Percentiles rank a stretch among this genome's conserved stretches.
These are phyloP conservation scores for Cardamine chenopodiifolia DNA, from an alignment of 345 rosid species.

Conservation along the genomic window DNA sequence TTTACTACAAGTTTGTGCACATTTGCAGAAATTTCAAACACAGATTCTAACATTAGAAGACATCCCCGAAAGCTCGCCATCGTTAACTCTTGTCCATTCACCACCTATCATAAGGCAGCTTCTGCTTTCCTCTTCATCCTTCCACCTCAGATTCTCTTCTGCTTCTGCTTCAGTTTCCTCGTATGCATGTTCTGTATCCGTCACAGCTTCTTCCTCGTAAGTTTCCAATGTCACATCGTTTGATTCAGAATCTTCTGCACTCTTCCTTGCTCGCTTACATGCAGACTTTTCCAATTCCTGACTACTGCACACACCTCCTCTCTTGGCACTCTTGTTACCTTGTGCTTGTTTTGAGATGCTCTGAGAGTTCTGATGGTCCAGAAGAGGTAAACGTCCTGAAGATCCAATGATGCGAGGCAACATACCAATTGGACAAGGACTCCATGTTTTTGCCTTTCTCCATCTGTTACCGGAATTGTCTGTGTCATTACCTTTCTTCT, in stretches of 20 bases:
- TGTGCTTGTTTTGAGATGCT: slow-evolving; percentile 38
- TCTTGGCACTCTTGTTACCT: slow-evolving; percentile 37
- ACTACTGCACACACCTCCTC: slow-evolving; percentile 39
- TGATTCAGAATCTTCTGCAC: slow-evolving; percentile 24
- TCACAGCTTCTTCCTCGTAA: slow-evolving; percentile 30
- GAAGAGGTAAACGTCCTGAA: slow-evolving; percentile 68
- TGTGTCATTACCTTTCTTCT: slow-evolving; percentile 38
- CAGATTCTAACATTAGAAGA: slow-evolving; percentile 52
- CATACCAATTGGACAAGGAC: slow-evolving; percentile 83
- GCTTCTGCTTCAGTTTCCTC: slow-evolving; percentile 41
- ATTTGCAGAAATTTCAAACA: slow-evolving; percentile 30
- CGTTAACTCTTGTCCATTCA: slow-evolving; percentile 55
- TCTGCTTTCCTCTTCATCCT: slow-evolving; percentile 24
- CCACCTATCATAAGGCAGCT: slow-evolving; percentile 60
- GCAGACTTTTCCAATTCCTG: slow-evolving; percentile 26
- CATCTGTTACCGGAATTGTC: slow-evolving; percentile 47
- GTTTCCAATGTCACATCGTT: slow-evolving; percentile 12
- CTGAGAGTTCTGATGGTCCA: slow-evolving; percentile 42
- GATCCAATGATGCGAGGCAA: slow-evolving; percentile 65
- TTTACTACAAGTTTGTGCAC: not conserved
- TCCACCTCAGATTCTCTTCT: slow-evolving; percentile 28
- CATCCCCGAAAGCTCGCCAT: slow-evolving; percentile 49
- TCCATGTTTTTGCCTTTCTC: slow-evolving; percentile 72
- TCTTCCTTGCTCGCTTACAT: slow-evolving; percentile 53
- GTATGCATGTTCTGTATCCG: slow-evolving; percentile 36